phyloP scores from a whole-genome alignment of 108 stramenopile species.

The Parmales sp. region DNA sequence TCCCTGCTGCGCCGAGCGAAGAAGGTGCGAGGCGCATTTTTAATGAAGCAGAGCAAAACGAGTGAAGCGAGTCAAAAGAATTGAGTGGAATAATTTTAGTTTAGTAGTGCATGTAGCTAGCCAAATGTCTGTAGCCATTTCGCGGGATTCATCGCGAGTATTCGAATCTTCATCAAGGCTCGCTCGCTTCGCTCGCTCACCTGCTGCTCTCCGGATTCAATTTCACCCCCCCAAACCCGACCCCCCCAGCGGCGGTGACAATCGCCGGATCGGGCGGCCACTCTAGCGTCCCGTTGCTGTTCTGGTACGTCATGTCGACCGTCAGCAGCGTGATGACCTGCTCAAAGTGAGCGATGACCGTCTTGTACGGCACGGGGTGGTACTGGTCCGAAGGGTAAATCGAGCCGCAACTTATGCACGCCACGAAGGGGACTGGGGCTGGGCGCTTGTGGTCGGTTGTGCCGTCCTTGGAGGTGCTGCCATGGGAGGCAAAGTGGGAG shows the following conservation, averaged over 20 bases:
- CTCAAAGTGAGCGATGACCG: conserved; percentile 62
- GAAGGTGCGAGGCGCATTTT: no score
- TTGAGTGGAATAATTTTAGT: no score
- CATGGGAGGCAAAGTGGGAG: conserved; percentile 45
- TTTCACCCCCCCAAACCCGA: conserved; percentile 56
- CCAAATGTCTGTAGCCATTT: no score
- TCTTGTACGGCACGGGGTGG: conserved; percentile 61
- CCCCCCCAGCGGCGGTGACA: conserved; percentile 54
- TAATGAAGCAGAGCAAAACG: no score
- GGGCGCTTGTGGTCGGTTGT: no score
- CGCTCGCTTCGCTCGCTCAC: no score
- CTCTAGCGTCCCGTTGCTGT: conserved; percentile 16
- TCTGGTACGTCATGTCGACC: conserved; percentile 22
- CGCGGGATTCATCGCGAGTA: no score
- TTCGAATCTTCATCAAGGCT: no score
- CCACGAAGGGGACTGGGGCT: conserved; percentile 23
- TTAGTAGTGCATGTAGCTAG: no score
- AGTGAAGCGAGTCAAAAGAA: no score
- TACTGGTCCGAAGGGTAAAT: conserved; percentile 26
- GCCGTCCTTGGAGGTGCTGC: conserved; percentile 20
- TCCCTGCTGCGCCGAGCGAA: no score
- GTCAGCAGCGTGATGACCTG: conserved; percentile 44
- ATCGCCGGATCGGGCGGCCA: conserved; percentile 62
- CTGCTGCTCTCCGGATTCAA: conserved; percentile 14
- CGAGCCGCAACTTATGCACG: conserved; percentile 51